These are phyloP conservation scores for Recurvomyces mirabilis DNA, from an alignment of 495 filamentous ascomycete species.

Conservation along the genomic window DNA sequence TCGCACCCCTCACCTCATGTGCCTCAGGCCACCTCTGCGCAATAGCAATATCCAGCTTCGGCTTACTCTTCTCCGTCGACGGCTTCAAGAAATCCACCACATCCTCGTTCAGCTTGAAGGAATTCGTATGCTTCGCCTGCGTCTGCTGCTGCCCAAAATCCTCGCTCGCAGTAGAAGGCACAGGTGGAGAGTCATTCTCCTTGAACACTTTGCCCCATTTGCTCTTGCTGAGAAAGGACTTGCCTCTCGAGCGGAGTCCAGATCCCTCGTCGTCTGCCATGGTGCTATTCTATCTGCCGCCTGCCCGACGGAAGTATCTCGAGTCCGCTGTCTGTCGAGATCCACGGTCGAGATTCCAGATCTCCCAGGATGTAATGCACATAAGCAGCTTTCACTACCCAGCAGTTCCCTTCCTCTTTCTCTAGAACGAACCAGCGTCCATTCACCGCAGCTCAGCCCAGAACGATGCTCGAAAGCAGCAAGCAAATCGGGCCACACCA, in stretches of 20 bases:
- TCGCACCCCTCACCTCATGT: conserved; percentile 17
- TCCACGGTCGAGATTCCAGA: too few relatives aligned
- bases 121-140: too few relatives aligned
- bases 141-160: not conserved
- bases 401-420: too few relatives aligned
- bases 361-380: too few relatives aligned
- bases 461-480: too few relatives aligned
- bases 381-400: too few relatives aligned
- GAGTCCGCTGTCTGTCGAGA: too few relatives aligned
- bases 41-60: conserved; percentile 30
- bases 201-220: conserved; percentile 19
- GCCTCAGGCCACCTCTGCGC: conserved; percentile 32
- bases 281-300: not conserved
- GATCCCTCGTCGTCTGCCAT: conserved; percentile 19
- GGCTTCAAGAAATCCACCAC: conserved; percentile 34
- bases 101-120: conserved; percentile 27
- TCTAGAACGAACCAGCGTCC: too few relatives aligned
- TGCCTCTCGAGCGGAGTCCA: too few relatives aligned
- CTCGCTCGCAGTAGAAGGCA: not conserved
- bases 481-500: too few relatives aligned
- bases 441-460: too few relatives aligned
- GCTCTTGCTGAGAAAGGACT: conserved; percentile 12
- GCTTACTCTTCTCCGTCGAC: conserved; percentile 27
- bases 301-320: too few relatives aligned
- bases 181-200: conserved; percentile 7